Evolutionary conservation across 371 early-diverging fungal genomes (phyloP).

Genomic region (Haplosporangium sp.): DNA sequence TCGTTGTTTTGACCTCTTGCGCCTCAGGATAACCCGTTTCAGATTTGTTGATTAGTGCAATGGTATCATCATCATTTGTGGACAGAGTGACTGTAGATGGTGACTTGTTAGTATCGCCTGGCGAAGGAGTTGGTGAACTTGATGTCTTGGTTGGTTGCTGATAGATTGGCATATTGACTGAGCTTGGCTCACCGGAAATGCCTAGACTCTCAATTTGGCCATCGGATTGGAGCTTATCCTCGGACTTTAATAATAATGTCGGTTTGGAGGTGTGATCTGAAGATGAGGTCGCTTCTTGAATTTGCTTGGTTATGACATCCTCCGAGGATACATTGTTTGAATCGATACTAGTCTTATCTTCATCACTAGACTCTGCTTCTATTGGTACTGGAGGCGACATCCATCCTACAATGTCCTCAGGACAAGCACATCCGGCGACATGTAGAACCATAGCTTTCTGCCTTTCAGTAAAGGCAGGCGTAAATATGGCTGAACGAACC

Average conservation of each 20-base stretch:
- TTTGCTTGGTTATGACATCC: background rate
- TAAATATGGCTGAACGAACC: constrained; percentile 73
- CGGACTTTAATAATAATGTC: background rate
- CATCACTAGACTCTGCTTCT: background rate
- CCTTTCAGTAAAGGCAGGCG: constrained; percentile 80
- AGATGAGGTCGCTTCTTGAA: background rate
- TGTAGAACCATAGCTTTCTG: constrained; percentile 77
- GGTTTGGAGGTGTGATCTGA: background rate
- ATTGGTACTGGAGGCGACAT: constrained; percentile 31
- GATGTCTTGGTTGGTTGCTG: background rate
- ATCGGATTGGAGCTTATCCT: background rate
- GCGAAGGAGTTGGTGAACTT: background rate
- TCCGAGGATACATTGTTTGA: background rate
- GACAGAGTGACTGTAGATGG: background rate
- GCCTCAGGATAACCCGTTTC: no score
- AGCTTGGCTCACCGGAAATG: background rate
- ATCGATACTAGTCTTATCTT: background rate
- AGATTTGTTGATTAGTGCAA: no score
- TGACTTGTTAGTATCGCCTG: background rate
- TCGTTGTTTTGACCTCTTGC: no score
- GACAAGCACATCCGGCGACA: constrained; percentile 56
- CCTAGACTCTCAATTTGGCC: background rate
- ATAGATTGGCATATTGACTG: background rate
- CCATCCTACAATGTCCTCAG: constrained; percentile 48
- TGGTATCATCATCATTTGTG: background rate